Evolutionary conservation across 495 filamentous ascomycete genomes (phyloP).

Genomic region (Bathelium albidoporum): DNA sequence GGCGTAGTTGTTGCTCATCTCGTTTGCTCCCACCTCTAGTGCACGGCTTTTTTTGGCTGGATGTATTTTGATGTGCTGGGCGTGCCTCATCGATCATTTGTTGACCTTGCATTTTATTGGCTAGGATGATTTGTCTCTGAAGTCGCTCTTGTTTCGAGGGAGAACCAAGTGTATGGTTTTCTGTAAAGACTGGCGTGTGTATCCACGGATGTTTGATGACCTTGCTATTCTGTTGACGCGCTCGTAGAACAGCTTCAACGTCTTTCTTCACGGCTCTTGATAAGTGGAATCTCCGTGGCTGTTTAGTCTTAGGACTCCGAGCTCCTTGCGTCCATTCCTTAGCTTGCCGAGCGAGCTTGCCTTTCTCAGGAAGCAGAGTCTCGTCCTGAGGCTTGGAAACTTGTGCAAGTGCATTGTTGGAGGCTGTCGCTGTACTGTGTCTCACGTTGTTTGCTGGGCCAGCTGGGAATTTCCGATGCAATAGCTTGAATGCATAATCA

Average conservation of each 20-base stretch:
- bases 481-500: not conserved
- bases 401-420: too few species aligned
- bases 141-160: not conserved
- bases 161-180: not conserved
- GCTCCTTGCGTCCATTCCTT: not conserved
- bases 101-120: not conserved
- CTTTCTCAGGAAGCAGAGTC: too few species aligned
- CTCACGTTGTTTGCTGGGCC: not conserved
- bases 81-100: not conserved
- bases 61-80: not conserved
- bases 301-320: not conserved
- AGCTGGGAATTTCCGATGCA: not conserved
- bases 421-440: not conserved
- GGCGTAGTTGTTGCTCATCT: not conserved
- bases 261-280: not conserved
- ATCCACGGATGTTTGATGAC: not conserved
- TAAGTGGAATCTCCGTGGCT: not conserved
- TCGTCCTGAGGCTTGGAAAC: too few species aligned
- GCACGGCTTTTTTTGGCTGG: not conserved
- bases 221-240: not conserved
- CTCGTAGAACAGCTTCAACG: not conserved
- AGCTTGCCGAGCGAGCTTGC: too few species aligned
- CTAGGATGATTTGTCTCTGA: not conserved
- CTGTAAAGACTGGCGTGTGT: not conserved
- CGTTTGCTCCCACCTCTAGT: not conserved